Percentiles rank a stretch among this genome's conserved stretches.
phyloP scores from a whole-genome alignment of 2,329 filamentous ascomycete species.

The Colletotrichum lini region DNA sequence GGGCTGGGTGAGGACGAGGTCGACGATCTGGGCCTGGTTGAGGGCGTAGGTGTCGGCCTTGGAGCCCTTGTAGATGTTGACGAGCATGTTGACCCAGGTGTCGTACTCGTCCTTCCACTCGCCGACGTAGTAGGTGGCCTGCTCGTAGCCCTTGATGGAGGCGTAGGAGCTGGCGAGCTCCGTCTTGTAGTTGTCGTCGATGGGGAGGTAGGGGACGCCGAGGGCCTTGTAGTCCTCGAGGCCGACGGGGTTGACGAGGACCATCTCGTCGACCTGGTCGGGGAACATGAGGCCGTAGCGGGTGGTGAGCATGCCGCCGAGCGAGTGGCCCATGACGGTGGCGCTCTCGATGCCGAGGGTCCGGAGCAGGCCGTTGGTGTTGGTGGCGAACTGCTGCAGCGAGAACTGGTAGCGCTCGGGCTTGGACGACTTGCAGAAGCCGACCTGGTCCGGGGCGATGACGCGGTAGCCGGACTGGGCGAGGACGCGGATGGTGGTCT shows the following conservation, averaged over 20 bases:
- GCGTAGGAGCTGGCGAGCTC: conserved; percentile 59
- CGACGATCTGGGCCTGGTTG: conserved; percentile 66
- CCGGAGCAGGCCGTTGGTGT: conserved; percentile 64
- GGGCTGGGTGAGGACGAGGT: conserved; percentile 68
- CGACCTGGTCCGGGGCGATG: conserved; percentile 68
- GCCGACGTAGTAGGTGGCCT: conserved; percentile 63
- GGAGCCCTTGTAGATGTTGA: conserved; percentile 64
- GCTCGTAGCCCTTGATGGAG: conserved; percentile 62
- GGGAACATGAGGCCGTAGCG: conserved; percentile 68
- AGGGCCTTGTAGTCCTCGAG: conserved; percentile 68
- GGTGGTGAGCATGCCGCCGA: conserved; percentile 68
- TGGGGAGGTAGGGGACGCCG: conserved; percentile 62
- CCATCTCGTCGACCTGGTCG: conserved; percentile 56
- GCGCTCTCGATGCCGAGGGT: conserved; percentile 59
- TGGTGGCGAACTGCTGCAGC: conserved; percentile 64
- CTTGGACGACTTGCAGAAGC: conserved; percentile 72
- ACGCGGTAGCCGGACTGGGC: conserved; percentile 63
- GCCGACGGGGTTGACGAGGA: conserved; percentile 67
- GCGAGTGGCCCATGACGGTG: conserved; percentile 67
- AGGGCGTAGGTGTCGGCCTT: conserved; percentile 59
- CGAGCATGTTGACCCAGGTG: conserved; percentile 69
- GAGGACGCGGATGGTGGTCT: conserved; percentile 60
- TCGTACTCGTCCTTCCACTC: conserved; percentile 66
- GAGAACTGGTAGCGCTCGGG: conserved; percentile 66
- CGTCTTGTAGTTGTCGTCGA: conserved; percentile 56